These are phyloP conservation scores for Colletotrichum musicola DNA, from an alignment of 2,329 filamentous ascomycete genomes.

Conservation along the genomic window DNA sequence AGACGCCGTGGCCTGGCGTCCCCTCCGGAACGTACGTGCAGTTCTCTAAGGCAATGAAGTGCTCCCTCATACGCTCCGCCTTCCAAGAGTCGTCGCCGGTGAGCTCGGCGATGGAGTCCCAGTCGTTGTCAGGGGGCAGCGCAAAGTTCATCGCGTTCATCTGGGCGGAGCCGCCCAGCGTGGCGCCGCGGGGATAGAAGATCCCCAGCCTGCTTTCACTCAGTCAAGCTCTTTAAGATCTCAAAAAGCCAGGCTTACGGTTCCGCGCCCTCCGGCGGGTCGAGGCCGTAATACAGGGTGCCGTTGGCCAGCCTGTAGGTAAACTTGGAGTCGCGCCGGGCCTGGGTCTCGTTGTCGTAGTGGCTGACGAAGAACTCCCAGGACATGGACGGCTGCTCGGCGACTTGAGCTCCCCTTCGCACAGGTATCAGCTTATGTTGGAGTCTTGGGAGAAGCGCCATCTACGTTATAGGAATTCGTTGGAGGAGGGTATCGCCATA, in stretches of 20 bases:
- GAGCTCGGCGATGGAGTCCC: conserved; percentile 59
- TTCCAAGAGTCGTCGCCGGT: conserved; percentile 65
- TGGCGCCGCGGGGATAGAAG: conserved; percentile 45
- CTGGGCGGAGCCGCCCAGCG: conserved; percentile 50
- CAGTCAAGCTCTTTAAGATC: not conserved
- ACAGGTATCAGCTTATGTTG: not conserved
- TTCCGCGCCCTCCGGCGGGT: conserved; percentile 39
- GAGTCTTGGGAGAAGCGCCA: not conserved
- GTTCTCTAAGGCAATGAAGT: conserved; percentile 61
- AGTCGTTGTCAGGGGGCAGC: conserved; percentile 63
- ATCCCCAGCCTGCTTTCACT: conserved; percentile 39
- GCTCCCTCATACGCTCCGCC: conserved; percentile 62
- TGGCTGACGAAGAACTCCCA: conserved; percentile 4
- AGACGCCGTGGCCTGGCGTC: conserved; percentile 59
- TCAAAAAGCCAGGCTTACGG: conserved; percentile 22
- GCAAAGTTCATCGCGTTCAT: conserved; percentile 58
- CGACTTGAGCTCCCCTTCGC: not conserved
- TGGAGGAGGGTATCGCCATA: conserved; percentile 1
- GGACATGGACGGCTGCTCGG: not conserved
- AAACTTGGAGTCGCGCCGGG: not conserved
- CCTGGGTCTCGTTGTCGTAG: not conserved
- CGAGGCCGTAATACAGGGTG: conserved; percentile 37
- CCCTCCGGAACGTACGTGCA: conserved; percentile 56
- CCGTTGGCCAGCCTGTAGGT: conserved; percentile 39
- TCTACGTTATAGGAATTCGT: not conserved